Evolutionary conservation across 1,139 yeast genomes (phyloP), one percentile per base, ranked within the genome.

Genomic region (Debaryomyces psychrophilus): DNA sequence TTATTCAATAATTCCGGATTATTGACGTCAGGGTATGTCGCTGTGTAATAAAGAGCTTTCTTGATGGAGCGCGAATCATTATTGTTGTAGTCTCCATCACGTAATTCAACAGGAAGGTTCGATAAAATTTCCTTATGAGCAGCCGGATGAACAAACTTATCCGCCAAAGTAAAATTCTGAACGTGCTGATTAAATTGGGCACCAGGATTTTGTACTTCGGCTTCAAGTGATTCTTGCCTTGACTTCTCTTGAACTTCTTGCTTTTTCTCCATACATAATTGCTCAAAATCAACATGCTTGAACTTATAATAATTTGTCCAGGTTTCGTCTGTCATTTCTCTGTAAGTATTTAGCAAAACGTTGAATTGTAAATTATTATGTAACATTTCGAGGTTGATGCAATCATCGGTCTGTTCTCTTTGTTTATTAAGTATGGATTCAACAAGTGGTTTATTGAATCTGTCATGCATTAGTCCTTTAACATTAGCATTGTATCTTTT

Each of bases 301-400:
- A 73, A 75, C 41, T 65, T 61, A 54, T 64, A 75, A 54, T 72
- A 75, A 31, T 63, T 59, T 12, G 57, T 50, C 79, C 79, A 73
- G 0, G 77, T 73, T 25, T 71, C 73, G 11, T 58, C 61, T 0
- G 77, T 60, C 41, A 75, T 68, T 29, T 66, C 71, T 41, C 80
- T 57, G 53, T 73, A 75, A 5, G 77, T 62, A 51, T 75, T 75
- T 11, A 70, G 54, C 43, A 75, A 61, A 22, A 74, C 53, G 50
- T 75, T 75, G 54, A 70, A 75, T 49, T 73, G 77, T 28, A 70
- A 62, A 44, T 67, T 69, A 48, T 71, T 74, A 51, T 75, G 80
- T 23, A 75, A 57, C 72, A 75, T 71, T 54, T 75, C 80, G 47
- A 75, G 51, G 51, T 75, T 75, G 18, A 61, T 57, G 47, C 60